Evolutionary conservation across 345 rosid species (phyloP).

Genomic region (Moringa oleifera): DNA sequence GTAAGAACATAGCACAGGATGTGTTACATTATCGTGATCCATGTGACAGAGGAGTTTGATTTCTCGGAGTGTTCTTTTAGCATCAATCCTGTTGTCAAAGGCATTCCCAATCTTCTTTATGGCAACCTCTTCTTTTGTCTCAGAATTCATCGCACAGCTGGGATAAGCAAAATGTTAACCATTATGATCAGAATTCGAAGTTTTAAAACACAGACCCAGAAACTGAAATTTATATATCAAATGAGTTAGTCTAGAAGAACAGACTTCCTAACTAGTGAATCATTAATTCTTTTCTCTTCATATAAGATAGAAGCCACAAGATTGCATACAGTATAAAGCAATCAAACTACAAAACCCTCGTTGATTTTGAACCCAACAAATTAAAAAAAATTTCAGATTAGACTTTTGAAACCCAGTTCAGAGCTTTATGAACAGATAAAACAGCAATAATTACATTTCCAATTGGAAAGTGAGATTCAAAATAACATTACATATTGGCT

Average conservation of each 20-base stretch:
- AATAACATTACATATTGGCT: too few relatives aligned
- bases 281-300: too few relatives aligned
- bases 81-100: conserved; percentile 85
- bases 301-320: too few relatives aligned
- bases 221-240: not conserved
- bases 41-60: conserved; percentile 88
- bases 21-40: conserved; percentile 78
- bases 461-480: too few relatives aligned
- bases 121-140: conserved; percentile 81
- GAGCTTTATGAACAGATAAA: too few relatives aligned
- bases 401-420: not conserved
- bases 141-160: conserved; percentile 77
- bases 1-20: too few relatives aligned
- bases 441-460: too few relatives aligned
- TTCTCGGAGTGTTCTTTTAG: conserved; percentile 88
- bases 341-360: too few relatives aligned
- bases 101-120: conserved; percentile 91
- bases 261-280: too few relatives aligned
- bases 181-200: not conserved
- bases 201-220: too few relatives aligned
- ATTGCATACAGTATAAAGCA: too few relatives aligned
- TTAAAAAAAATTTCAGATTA: not conserved
- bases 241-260: not conserved
- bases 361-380: not conserved
- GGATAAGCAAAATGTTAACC: not conserved